Percentiles rank a stretch among this genome's conserved stretches.
Evolutionary conservation across 1,139 yeast genomes (phyloP).

Genomic region (Diutina ranongensis): DNA sequence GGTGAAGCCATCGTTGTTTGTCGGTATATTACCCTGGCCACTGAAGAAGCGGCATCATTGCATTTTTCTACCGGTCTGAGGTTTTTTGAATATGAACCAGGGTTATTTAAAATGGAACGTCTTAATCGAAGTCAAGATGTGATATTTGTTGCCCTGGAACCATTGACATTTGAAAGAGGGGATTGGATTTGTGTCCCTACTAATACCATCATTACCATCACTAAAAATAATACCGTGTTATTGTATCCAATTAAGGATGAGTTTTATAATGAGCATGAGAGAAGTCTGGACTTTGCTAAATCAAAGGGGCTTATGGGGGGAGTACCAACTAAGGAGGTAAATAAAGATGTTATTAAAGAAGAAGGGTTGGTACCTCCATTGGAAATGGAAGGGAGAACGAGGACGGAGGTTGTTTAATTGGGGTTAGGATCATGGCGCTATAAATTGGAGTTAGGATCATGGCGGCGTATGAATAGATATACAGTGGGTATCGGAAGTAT

Average conservation of each 20-base stretch:
- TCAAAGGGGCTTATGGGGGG: slow-evolving; percentile 84
- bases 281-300: slow-evolving; percentile 78
- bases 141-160: slow-evolving; percentile 94
- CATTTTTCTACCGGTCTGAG: slow-evolving; percentile 91
- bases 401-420: neutral
- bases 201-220: slow-evolving; percentile 75
- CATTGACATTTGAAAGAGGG: slow-evolving; percentile 88
- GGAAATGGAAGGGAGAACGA: slow-evolving; percentile 1
- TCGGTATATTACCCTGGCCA: slow-evolving; percentile 76
- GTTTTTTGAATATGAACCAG: slow-evolving; percentile 82
- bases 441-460: neutral
- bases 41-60: slow-evolving; percentile 92
- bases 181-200: slow-evolving; percentile 98
- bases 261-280: slow-evolving; percentile 62
- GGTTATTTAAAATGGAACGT: slow-evolving; percentile 88
- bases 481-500: neutral
- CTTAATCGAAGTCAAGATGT: slow-evolving; percentile 87
- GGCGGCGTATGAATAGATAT: no score
- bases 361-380: slow-evolving; percentile 2
- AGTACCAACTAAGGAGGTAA: slow-evolving; percentile 21
- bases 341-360: neutral
- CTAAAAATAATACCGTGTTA: slow-evolving; percentile 67
- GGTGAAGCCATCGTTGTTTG: slow-evolving; percentile 84
- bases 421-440: neutral
- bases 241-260: slow-evolving; percentile 89